Base-by-base conservation (phyloP, 805 yeast species). In the Kodamaea leandrae region DNA sequence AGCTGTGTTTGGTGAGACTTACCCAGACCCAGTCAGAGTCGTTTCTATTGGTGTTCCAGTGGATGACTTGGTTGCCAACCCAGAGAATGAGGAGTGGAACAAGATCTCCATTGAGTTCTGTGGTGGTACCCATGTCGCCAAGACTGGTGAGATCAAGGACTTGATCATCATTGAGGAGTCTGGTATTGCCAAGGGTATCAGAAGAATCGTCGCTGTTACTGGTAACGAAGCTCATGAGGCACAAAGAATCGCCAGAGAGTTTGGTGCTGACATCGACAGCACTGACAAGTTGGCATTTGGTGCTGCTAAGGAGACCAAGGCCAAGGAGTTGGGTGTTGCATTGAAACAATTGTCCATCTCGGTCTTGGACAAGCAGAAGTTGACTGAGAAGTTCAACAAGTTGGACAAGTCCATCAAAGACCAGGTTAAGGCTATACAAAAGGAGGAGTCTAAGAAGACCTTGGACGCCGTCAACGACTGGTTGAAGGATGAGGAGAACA, bases 11-110 rank as follows among this genome's bases (percentile, higher is more conserved):
- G 99, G 99, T 58, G 99, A 93, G 73, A 88, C 96, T 3, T 93
- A 93, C 60, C 99, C 99, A 32, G 97, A 93, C 60, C 99, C 99
- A 27, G 99, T 93, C 16, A 82, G 99, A 63, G 99, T 93, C 52
- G 97, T 93, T 36, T 86, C 96, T 21, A 86, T 93, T 57, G 99
- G 99, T 58, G 83, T 78, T 29, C 82, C 96, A 35, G 89, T 93
- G 32, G 89, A 86, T 18, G 93, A 85, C 10, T 71, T 93, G 52
- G 62, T 91, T 50, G 72, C 74, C 5, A 72, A 81, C 53, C 96
- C 97, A 52, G 53, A 69, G 20, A 85, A 78, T 58, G 68, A 70
- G 38, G 78, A 86, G 56, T 93, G 99, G 98, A 67, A 63, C 54
- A 68, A 77, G 30, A 72, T 77, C 57, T 87, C 96, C 1, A 76